Conservation (phyloP, 2,329 filamentous ascomycete genomes). For the Penicillium psychrosexuale region DNA sequence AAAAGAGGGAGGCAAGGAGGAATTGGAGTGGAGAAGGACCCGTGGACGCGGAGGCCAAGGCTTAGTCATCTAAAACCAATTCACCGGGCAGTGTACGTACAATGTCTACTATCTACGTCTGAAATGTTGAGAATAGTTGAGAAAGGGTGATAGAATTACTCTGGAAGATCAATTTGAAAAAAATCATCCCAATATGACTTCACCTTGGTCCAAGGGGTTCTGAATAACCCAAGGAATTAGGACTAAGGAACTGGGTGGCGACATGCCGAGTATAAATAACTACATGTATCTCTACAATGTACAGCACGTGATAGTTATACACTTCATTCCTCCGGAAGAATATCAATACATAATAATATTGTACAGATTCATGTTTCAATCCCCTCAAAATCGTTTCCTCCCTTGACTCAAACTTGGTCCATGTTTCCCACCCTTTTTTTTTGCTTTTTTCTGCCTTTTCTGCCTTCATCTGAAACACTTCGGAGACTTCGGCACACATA, state of each 20-base stretch:
- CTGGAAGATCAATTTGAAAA: not conserved
- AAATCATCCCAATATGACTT: not conserved
- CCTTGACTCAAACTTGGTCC: not conserved
- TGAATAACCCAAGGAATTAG: not conserved
- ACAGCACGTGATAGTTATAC: not conserved
- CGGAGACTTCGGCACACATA: not conserved
- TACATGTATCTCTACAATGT: not conserved
- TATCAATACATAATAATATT: not conserved
- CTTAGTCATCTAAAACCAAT: conserved; percentile 20
- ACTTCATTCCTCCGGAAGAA: not conserved
- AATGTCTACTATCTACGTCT: not conserved
- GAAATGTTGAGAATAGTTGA: not conserved
- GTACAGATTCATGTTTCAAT: not conserved
- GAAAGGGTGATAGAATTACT: not conserved
- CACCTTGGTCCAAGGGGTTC: not conserved
- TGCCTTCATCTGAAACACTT: not conserved
- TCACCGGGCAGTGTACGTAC: not conserved
- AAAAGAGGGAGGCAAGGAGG: conserved; percentile 14
- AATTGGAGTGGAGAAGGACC: conserved; percentile 21
- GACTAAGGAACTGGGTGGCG: not conserved
- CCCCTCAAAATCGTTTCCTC: not conserved
- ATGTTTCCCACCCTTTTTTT: not conserved
- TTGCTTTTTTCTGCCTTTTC: not conserved
- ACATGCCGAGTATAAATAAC: not conserved
- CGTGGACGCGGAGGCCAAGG: conserved; percentile 15